These are phyloP conservation scores for Pseudohalonectria lignicola DNA, from an alignment of 2,329 filamentous ascomycete species.

Conservation along the genomic window DNA sequence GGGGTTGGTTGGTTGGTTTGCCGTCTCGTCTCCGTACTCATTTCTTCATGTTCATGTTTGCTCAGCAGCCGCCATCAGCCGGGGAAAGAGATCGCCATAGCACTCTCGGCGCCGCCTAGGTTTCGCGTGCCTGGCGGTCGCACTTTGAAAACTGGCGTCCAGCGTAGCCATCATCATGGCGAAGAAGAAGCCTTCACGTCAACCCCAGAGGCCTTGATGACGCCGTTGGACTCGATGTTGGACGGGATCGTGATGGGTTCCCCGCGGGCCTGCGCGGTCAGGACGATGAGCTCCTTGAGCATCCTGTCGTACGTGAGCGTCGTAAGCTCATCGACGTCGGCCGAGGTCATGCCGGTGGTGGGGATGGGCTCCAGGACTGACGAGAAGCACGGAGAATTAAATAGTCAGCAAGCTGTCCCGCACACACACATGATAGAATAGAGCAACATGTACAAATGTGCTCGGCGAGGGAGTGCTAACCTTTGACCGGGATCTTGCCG, in stretches of 20 bases:
- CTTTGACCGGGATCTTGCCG: slow-evolving; percentile 64
- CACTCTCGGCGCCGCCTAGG: no score
- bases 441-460: no score
- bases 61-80: no score
- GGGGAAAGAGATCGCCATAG: no score
- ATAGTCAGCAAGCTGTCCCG: neutral
- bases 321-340: slow-evolving; percentile 68
- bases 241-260: slow-evolving; percentile 16
- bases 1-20: no score
- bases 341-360: slow-evolving; percentile 59
- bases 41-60: no score
- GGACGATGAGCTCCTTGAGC: slow-evolving; percentile 51
- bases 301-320: slow-evolving; percentile 61
- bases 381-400: slow-evolving; percentile 6
- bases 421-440: neutral
- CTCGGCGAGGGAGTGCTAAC: no score
- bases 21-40: no score
- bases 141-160: no score
- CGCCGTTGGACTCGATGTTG: slow-evolving; percentile 14
- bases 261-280: slow-evolving; percentile 41
- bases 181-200: slow-evolving; percentile 8
- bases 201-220: slow-evolving; percentile 18
- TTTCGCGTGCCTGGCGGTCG: no score
- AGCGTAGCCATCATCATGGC: no score
- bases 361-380: slow-evolving; percentile 70